phyloP scores from a whole-genome alignment of 2,329 filamentous ascomycete genomes.

The Arthrobotrys sphaeroides region DNA sequence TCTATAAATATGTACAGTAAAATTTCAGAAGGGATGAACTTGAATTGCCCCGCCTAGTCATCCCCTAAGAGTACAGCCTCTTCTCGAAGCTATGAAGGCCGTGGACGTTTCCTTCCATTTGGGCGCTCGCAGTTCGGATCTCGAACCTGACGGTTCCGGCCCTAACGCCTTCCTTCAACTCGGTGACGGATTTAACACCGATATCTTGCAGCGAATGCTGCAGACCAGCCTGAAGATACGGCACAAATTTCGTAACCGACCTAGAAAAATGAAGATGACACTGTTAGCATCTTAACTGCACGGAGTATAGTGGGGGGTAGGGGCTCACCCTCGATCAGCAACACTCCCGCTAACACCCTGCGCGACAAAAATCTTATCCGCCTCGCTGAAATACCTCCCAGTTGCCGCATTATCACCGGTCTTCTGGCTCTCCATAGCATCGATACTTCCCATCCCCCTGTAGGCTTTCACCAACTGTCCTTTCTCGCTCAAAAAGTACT shows the following conservation, averaged over 20 bases:
- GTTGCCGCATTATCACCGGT: conserved; percentile 88
- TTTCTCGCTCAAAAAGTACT: conserved; percentile 94
- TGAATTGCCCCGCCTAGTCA: neutral
- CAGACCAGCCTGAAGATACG: conserved; percentile 91
- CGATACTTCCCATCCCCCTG: conserved; percentile 98
- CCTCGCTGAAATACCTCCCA: conserved; percentile 97
- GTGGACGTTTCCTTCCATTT: conserved; percentile 96
- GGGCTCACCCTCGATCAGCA: conserved; percentile 74
- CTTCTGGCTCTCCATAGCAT: conserved; percentile 88
- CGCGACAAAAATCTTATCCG: conserved; percentile 90
- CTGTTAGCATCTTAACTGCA: conserved; percentile 1
- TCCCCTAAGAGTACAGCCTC: conserved; percentile 88
- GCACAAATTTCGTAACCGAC: conserved; percentile 92
- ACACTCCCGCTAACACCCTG: conserved; percentile 91
- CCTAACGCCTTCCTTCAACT: conserved; percentile 78
- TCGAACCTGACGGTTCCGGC: conserved; percentile 87
- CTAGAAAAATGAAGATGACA: conserved; percentile 32
- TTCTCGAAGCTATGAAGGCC: conserved; percentile 98
- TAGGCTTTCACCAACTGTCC: conserved; percentile 99
- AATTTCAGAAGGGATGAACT: neutral
- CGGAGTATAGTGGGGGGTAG: neutral
- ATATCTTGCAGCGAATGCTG: conserved; percentile 98
- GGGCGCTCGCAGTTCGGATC: conserved; percentile 89
- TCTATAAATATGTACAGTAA: conserved; percentile 25
- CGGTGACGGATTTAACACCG: conserved; percentile 80